phyloP scores from a whole-genome alignment of 225 moss, liverwort and hornwort species.

The Asterella californica region DNA sequence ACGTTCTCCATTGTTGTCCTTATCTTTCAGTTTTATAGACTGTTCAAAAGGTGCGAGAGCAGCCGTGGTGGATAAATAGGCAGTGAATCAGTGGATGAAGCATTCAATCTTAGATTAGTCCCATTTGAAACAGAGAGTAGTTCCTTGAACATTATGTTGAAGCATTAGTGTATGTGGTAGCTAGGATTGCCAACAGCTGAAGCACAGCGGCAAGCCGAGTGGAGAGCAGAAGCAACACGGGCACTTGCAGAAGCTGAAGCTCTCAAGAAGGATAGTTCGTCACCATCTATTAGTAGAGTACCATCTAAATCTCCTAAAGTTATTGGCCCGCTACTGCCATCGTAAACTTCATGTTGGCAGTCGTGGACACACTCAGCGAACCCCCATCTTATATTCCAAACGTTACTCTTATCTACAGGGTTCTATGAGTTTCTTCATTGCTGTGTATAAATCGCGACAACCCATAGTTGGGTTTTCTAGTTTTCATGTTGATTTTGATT shows the following conservation, averaged over 20 bases:
- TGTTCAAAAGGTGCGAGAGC: background rate
- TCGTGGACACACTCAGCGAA: background rate
- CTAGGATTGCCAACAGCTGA: constrained; percentile 91
- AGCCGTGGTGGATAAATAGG: too few species aligned
- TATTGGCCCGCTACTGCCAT: constrained; percentile 68
- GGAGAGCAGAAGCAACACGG: constrained; percentile 92
- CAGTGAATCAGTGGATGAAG: background rate
- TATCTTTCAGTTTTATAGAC: too few species aligned
- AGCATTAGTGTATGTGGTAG: constrained; percentile 74
- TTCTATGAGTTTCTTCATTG: background rate
- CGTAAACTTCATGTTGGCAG: too few species aligned
- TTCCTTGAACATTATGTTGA: constrained; percentile 19
- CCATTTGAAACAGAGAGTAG: background rate
- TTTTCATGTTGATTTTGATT: too few species aligned
- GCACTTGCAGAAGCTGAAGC: constrained; percentile 75
- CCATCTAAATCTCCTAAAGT: constrained; percentile 57
- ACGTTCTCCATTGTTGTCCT: too few species aligned
- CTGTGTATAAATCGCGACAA: background rate
- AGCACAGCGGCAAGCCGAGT: constrained; percentile 92
- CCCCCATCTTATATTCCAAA: background rate
- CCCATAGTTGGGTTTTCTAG: background rate
- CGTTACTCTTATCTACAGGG: too few species aligned
- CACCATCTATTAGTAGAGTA: constrained; percentile 39
- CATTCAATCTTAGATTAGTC: background rate
- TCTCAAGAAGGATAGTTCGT: constrained; percentile 49